Conservation (phyloP, 768 basidiomycete genomes). For the Termitomyces sp. region DNA sequence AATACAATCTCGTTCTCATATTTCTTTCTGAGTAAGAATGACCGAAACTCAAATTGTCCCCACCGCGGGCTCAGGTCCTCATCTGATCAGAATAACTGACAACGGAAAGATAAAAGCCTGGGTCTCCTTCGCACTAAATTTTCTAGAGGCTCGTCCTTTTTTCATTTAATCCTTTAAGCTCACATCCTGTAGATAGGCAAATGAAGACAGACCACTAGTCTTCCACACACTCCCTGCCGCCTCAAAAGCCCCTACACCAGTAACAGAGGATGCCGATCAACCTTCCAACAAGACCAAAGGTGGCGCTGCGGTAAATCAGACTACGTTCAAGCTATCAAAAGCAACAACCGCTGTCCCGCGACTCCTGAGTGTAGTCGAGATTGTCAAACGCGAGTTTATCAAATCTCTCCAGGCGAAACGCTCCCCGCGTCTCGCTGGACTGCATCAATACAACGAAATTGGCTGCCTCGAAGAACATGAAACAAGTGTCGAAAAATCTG, state of each 20-base stretch:
- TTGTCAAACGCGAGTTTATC: slow-evolving; percentile 78
- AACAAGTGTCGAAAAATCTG: slow-evolving; percentile 13
- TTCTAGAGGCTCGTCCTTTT: slow-evolving; percentile 49
- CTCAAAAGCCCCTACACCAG: slow-evolving; percentile 9
- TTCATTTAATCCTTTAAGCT: no score
- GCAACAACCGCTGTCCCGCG: slow-evolving; percentile 46
- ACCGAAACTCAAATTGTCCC: background rate
- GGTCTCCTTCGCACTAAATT: slow-evolving; percentile 47
- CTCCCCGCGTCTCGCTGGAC: slow-evolving; percentile 39
- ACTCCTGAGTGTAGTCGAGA: slow-evolving; percentile 74
- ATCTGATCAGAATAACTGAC: slow-evolving; percentile 47
- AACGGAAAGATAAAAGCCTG: slow-evolving; percentile 49
- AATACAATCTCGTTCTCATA: background rate
- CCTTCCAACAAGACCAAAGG: background rate
- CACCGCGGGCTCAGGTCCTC: slow-evolving; percentile 5
- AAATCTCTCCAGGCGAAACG: slow-evolving; percentile 39
- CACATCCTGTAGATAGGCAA: slow-evolving; percentile 26
- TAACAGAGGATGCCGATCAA: background rate
- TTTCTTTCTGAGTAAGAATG: background rate
- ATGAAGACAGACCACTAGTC: slow-evolving; percentile 42
- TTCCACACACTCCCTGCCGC: slow-evolving; percentile 53
- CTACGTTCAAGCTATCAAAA: slow-evolving; percentile 22
- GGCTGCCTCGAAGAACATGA: slow-evolving; percentile 43
- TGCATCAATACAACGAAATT: slow-evolving; percentile 77
- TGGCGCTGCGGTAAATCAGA: background rate